These are phyloP conservation scores for Tuctoria greenei DNA, from an alignment of 176 grass and related monocot genomes.

Conservation along the genomic window DNA sequence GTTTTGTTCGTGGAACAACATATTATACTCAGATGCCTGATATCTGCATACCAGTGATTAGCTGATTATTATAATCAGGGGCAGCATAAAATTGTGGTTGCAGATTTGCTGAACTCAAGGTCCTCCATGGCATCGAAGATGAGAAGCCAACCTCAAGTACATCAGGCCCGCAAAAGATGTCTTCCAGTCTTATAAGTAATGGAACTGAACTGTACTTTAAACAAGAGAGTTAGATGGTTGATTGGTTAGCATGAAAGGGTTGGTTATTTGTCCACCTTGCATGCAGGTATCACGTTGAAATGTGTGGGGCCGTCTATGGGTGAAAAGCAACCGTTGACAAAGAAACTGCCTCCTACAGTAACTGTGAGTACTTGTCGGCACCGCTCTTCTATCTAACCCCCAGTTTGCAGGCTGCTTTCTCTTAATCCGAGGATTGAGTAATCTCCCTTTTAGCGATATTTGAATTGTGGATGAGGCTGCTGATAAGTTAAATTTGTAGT, in stretches of 20 bases:
- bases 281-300: slow-evolving; percentile 78
- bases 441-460: slow-evolving; percentile 11
- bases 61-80: slow-evolving; percentile 17
- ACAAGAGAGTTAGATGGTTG: neutral
- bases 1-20: neutral
- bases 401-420: neutral
- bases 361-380: slow-evolving; percentile 52
- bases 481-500: neutral
- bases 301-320: slow-evolving; percentile 95
- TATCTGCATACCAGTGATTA: slow-evolving; percentile 1
- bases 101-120: slow-evolving; percentile 79
- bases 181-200: slow-evolving; percentile 83
- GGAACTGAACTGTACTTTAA: slow-evolving; percentile 6
- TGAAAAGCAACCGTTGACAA: slow-evolving; percentile 78
- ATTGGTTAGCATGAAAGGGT: neutral
- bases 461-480: slow-evolving; percentile 5
- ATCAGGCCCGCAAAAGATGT: slow-evolving; percentile 75
- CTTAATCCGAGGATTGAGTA: neutral
- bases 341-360: slow-evolving; percentile 74
- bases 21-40: neutral
- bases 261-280: neutral
- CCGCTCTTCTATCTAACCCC: neutral
- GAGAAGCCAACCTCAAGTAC: slow-evolving; percentile 61
- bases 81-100: slow-evolving; percentile 10
- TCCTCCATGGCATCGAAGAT: slow-evolving; percentile 80